Percentiles rank a stretch among this genome's conserved stretches.
Evolutionary conservation across 2,329 filamentous ascomycete species (phyloP).

Genomic region (Thelonectria blattea): DNA sequence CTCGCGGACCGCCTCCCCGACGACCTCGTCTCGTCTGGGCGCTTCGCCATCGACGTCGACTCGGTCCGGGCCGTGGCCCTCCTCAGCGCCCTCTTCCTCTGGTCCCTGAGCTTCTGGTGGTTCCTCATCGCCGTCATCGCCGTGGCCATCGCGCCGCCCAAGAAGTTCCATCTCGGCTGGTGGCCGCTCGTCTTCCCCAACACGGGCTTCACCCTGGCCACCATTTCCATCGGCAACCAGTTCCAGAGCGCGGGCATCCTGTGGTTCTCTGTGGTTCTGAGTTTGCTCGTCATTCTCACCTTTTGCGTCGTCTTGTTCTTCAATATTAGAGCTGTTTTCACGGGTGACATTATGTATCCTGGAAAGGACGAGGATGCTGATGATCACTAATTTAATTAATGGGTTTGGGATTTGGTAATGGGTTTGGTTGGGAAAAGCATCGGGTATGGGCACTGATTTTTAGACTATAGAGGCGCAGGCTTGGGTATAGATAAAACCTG

Average conservation of each 20-base stretch:
- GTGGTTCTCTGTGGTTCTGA: constrained; percentile 59
- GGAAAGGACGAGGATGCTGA: constrained; percentile 61
- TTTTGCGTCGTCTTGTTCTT: constrained; percentile 52
- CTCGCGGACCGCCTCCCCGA: constrained; percentile 59
- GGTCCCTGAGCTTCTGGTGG: constrained; percentile 67
- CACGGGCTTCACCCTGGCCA: constrained; percentile 63
- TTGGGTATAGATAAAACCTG: neutral
- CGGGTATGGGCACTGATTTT: neutral
- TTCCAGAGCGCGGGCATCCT: constrained; percentile 52
- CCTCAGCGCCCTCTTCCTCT: constrained; percentile 63
- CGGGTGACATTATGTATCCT: constrained; percentile 63
- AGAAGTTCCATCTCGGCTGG: constrained; percentile 66
- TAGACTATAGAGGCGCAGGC: neutral
- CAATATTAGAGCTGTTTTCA: constrained; percentile 53
- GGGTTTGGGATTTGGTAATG: neutral
- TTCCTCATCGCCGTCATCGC: constrained; percentile 51
- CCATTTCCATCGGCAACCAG: constrained; percentile 58
- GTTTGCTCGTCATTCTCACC: constrained; percentile 51
- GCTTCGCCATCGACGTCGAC: constrained; percentile 48
- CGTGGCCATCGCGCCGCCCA: constrained; percentile 46
- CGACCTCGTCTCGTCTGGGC: constrained; percentile 52
- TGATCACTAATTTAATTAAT: constrained; percentile 45
- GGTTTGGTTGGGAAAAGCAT: neutral
- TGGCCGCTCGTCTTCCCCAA: constrained; percentile 70
- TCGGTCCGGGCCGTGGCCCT: constrained; percentile 55